Base-by-base conservation (phyloP, 768 basidiomycete species). In the Filobasidium wieringae region DNA sequence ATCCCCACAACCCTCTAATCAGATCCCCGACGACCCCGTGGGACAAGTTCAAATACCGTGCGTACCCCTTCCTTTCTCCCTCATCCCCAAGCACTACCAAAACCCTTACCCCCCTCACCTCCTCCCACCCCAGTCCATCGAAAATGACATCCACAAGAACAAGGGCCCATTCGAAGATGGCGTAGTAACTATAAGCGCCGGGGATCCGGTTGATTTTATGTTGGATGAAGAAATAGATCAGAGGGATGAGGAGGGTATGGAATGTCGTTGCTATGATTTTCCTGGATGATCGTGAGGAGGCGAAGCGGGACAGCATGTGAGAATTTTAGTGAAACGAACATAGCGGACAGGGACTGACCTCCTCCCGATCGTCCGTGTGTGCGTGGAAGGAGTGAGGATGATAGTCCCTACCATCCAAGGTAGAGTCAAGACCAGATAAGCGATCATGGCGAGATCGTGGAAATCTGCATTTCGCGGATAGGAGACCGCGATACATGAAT, bases 341-440 rank as follows among this genome's bases (percentile, higher is more conserved):
- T n/a, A n/a, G n/a, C n/a, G n/a, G 17, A 29, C 24, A 32, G 1
- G 14, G 17, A 29, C 32, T 19, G 26, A 57, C 55, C 55, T n/a
- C n/a, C 32, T 36, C n/a, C 30, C 14, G 8, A 57, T 34, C 2
- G 45, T 57, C 37, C 33, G 6, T 15, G 45, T 26, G 2, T 19
- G 17, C 17, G 51, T n/a, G 22, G 30, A 26, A n/a, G 80, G 78
- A 0, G 85, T 84, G 55, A 79, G 80, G 17, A 74, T 63, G 24
- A 83, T 81, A 8, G 82, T 80, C 27, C 87, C 82, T 26, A 83
- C 64, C 89, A 92, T 93, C 88, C 88, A 93, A 3, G 90, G 90
- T 2, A 89, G 66, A 66, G 87, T 89, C 69, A 82, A 80, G 3
- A 87, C 77, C 61, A 93, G 86, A 68, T 92, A 93, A 52, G 79